phyloP scores from a whole-genome alignment of 768 basidiomycete species.

The Suillus cothurnatus region DNA sequence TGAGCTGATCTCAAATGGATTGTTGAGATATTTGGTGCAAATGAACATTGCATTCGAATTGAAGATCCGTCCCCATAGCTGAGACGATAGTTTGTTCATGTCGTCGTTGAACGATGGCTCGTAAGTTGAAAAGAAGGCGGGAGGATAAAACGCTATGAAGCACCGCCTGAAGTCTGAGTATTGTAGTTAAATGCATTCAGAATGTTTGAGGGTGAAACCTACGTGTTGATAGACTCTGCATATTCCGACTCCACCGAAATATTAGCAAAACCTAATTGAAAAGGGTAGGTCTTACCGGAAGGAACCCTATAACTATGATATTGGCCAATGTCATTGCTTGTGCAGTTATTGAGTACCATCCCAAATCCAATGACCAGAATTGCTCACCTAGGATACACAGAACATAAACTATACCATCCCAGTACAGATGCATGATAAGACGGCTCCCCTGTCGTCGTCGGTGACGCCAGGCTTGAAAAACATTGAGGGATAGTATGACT shows the following conservation, averaged over 20 bases:
- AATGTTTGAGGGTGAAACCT: neutral
- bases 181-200: neutral
- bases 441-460: neutral
- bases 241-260: neutral
- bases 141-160: neutral
- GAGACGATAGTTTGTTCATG: neutral
- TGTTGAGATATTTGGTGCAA: neutral
- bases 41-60: neutral
- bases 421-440: neutral
- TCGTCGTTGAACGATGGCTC: neutral
- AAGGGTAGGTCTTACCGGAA: neutral
- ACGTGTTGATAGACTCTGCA: neutral
- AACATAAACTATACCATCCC: neutral
- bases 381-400: neutral
- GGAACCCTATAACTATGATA: neutral
- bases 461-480: neutral
- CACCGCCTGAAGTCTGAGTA: neutral
- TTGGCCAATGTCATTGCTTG: neutral
- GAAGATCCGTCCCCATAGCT: too few species aligned
- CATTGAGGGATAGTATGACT: neutral
- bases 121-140: neutral
- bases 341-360: neutral
- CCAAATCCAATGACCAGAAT: neutral
- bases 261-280: constrained; percentile 1
- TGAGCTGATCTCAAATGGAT: neutral